Percentiles rank a stretch among this genome's conserved stretches.
Conservation (phyloP, 768 basidiomycete genomes). For the Russula ochroleuca region DNA sequence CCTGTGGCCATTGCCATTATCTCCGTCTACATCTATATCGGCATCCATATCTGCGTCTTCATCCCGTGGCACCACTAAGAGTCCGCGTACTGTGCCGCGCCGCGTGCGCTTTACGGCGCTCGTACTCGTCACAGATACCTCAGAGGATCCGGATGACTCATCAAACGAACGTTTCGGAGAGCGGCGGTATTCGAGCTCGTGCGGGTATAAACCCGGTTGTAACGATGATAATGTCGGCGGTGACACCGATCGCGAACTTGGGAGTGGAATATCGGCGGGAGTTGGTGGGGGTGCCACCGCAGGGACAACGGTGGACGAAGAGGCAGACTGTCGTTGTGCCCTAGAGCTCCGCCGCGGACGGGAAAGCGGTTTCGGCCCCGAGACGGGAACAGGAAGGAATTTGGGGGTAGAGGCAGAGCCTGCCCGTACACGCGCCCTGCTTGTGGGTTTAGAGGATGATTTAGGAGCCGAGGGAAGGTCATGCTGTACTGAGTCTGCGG, state of each 20-base stretch:
- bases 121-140: slow-evolving; percentile 31
- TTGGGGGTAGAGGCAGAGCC: slow-evolving; percentile 18
- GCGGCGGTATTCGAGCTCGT: slow-evolving; percentile 39
- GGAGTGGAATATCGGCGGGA: slow-evolving; percentile 38
- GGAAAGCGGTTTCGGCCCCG: slow-evolving; percentile 20
- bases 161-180: slow-evolving; percentile 60
- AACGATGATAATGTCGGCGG: slow-evolving; percentile 32
- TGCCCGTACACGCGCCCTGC: slow-evolving; percentile 29
- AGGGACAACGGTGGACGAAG: slow-evolving; percentile 15
- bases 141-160: slow-evolving; percentile 47
- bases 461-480: slow-evolving; percentile 34
- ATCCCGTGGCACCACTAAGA: slow-evolving; percentile 13
- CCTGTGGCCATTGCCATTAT: slow-evolving; percentile 27
- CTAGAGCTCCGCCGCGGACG: slow-evolving; percentile 20
- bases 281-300: slow-evolving; percentile 27
- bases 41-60: slow-evolving; percentile 33
- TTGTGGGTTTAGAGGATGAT: slow-evolving; percentile 27
- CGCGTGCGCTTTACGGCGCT: slow-evolving; percentile 34
- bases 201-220: slow-evolving; percentile 29
- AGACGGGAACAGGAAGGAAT: slow-evolving; percentile 24
- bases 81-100: slow-evolving; percentile 18
- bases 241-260: slow-evolving; percentile 37
- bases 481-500: slow-evolving; percentile 35
- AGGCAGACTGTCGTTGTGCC: slow-evolving; percentile 9
- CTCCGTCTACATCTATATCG: slow-evolving; percentile 32